Evolutionary conservation across 2,329 filamentous ascomycete genomes (phyloP).

Genomic region (Ustulina deusta): DNA sequence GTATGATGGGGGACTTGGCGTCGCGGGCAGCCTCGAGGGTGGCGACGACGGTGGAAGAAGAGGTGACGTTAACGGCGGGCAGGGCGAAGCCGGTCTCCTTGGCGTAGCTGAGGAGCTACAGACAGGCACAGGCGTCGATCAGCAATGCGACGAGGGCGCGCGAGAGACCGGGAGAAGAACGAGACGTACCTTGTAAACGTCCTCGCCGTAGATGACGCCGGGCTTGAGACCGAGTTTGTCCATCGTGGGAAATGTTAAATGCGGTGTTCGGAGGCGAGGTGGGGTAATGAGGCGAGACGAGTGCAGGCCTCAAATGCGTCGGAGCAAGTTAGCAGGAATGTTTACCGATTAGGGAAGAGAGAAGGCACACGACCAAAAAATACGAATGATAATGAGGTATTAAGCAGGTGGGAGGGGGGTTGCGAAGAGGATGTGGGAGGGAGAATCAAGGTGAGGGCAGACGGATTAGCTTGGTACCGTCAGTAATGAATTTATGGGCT

Average conservation of each 20-base stretch:
- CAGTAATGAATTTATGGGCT: constrained; percentile 23
- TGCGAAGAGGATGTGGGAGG: constrained; percentile 17
- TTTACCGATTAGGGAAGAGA: constrained; percentile 2
- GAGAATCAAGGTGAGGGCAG: constrained; percentile 22
- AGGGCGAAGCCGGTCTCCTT: constrained; percentile 85
- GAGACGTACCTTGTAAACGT: constrained; percentile 42
- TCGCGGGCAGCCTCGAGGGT: constrained; percentile 95
- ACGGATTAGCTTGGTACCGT: constrained; percentile 21
- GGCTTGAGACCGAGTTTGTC: constrained; percentile 45
- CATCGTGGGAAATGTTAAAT: constrained; percentile 32
- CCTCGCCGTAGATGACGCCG: constrained; percentile 49
- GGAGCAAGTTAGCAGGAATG: constrained; percentile 8
- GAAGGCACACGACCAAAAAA: not conserved
- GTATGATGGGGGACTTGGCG: constrained; percentile 88
- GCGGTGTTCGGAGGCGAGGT: constrained; percentile 11
- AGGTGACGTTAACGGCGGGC: constrained; percentile 93
- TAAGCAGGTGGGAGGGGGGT: constrained; percentile 31
- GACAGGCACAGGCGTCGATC: constrained; percentile 7
- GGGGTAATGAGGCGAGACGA: constrained; percentile 1
- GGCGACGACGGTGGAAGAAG: constrained; percentile 86
- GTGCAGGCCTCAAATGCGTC: constrained; percentile 14
- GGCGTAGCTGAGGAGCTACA: constrained; percentile 41
- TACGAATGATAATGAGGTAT: constrained; percentile 34
- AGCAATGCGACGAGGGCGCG: constrained; percentile 14
- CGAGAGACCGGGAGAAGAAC: constrained; percentile 13